A percentile compares a stretch with the other conserved stretches of the same genome.
phyloP scores from a whole-genome alignment of 1,284 basidiomycete species.

The Ganoderma lingzhi region DNA sequence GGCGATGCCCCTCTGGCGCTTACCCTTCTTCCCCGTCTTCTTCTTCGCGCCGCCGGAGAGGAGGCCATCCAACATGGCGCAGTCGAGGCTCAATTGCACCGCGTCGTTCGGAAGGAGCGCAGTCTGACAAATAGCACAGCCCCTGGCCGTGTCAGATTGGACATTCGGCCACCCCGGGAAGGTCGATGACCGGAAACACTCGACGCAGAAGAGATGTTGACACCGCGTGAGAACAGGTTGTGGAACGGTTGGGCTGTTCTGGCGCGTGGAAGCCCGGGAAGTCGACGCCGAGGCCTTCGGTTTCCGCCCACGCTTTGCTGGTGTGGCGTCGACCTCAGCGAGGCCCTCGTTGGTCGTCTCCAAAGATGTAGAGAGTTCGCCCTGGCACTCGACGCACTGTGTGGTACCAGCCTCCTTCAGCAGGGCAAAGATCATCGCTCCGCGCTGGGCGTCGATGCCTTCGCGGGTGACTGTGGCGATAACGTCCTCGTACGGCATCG shows the following conservation, averaged over 20 bases:
- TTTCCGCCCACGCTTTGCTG: conserved; percentile 70
- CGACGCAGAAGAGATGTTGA: conserved; percentile 90
- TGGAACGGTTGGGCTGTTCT: conserved; percentile 67
- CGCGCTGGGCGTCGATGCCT: conserved; percentile 82
- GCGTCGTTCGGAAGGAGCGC: conserved; percentile 72
- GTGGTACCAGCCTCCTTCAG: conserved; percentile 88
- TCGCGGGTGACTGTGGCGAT: conserved; percentile 78
- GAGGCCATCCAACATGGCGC: conserved; percentile 46
- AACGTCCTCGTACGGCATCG: conserved; percentile 72
- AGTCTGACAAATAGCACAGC: conserved; percentile 81
- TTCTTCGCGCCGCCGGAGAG: conserved; percentile 54
- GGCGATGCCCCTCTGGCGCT: conserved; percentile 63
- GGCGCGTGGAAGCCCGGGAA: conserved; percentile 74
- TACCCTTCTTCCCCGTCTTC: conserved; percentile 74
- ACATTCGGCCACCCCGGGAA: conserved; percentile 85
- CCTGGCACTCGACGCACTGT: conserved; percentile 87
- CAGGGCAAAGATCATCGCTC: conserved; percentile 81
- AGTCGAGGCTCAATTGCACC: conserved; percentile 76
- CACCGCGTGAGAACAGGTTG: conserved; percentile 87
- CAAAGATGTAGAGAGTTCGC: conserved; percentile 70
- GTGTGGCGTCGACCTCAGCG: conserved; percentile 57
- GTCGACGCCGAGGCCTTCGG: conserved; percentile 50
- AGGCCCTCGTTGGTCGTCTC: conserved; percentile 59
- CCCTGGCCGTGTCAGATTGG: conserved; percentile 59
- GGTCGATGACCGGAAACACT: conserved; percentile 80